These are phyloP conservation scores for Arabis alpina DNA, from an alignment of 345 rosid genomes.

Conservation along the genomic window DNA sequence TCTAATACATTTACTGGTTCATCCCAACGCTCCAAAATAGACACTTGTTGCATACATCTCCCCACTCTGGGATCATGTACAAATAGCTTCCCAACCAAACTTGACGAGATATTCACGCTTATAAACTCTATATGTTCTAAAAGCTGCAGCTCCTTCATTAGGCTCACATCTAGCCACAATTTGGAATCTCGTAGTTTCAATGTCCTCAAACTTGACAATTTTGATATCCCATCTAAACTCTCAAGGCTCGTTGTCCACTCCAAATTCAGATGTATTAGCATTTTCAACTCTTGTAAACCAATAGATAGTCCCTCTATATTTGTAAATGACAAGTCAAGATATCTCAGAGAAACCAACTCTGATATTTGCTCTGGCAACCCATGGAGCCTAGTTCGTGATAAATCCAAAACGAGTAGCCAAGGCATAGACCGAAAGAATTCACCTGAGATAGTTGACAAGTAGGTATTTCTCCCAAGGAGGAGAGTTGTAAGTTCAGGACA, in stretches of 20 bases:
- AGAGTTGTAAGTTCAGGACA: too few species aligned
- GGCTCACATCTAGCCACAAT: neutral
- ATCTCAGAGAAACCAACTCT: too few species aligned
- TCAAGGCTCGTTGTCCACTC: neutral
- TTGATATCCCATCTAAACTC: neutral
- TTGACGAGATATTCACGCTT: neutral
- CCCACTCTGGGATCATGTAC: neutral
- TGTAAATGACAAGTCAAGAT: too few species aligned
- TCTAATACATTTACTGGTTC: neutral
- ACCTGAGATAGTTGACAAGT: too few species aligned
- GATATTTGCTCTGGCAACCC: too few species aligned
- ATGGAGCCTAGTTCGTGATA: accelerated
- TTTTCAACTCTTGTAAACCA: too few species aligned
- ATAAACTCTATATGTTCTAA: slow-evolving; percentile 2
- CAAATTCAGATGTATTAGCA: slow-evolving; percentile 27
- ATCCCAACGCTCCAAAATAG: neutral
- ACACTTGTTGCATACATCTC: slow-evolving; percentile 1
- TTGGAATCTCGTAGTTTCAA: neutral
- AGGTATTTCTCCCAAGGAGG: too few species aligned
- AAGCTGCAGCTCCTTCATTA: slow-evolving; percentile 13
- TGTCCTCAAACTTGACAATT: neutral
- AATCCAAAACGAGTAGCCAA: too few species aligned
- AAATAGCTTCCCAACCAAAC: neutral
- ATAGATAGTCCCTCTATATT: too few species aligned
- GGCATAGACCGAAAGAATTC: too few species aligned